Conservation (phyloP, 2,329 filamentous ascomycete species). For the Phaeosphaeriaceae sp. region DNA sequence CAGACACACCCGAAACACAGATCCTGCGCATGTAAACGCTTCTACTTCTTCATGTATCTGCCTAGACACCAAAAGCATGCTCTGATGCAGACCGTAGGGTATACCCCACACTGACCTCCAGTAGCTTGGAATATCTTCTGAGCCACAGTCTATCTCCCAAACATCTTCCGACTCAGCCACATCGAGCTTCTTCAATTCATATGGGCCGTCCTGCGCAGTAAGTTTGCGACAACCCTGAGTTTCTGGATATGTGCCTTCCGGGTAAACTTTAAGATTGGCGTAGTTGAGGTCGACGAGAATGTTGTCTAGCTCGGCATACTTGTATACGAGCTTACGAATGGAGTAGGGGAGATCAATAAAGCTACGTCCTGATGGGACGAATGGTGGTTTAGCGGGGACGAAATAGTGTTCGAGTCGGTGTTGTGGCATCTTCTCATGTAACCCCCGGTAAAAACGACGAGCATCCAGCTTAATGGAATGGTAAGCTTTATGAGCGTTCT, state of each 20-base stretch:
- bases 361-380: neutral
- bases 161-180: neutral
- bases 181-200: neutral
- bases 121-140: neutral
- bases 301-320: constrained; percentile 1
- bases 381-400: neutral
- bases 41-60: constrained; percentile 6
- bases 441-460: neutral
- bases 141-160: neutral
- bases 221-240: neutral
- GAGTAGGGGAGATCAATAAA: constrained; percentile 6
- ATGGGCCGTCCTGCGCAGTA: neutral
- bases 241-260: neutral
- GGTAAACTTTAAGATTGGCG: constrained; percentile 3
- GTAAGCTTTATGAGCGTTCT: no score
- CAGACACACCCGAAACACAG: neutral
- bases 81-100: neutral
- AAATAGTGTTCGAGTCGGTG: constrained; percentile 4
- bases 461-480: no score
- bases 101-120: neutral
- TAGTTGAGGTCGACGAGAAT: constrained; percentile 3
- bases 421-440: constrained; percentile 1
- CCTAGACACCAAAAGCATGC: constrained; percentile 1
- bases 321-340: constrained; percentile 1
- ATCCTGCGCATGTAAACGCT: neutral